Evolutionary conservation across 164 flowering plant species (phyloP).

Genomic region (Piper betle): DNA sequence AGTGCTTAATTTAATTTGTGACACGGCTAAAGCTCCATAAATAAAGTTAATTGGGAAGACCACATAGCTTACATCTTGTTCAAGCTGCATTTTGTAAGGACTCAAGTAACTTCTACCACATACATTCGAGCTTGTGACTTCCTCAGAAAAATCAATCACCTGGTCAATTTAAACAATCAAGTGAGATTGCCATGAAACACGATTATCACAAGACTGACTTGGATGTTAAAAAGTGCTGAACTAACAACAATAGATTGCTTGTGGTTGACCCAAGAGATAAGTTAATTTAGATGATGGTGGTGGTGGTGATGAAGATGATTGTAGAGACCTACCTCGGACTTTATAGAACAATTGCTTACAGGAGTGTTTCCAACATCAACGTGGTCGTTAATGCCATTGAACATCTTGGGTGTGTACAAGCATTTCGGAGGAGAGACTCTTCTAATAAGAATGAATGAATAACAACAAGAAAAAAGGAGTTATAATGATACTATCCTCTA

Average conservation of each 20-base stretch:
- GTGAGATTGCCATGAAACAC: neutral
- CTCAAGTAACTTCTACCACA: conserved; percentile 11
- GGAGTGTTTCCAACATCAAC: neutral
- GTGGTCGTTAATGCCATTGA: conserved; percentile 1
- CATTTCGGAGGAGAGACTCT: conserved; percentile 5
- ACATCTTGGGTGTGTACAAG: conserved; percentile 4
- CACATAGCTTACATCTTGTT: conserved; percentile 46
- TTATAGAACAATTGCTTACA: conserved; percentile 4
- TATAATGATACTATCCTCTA: no score
- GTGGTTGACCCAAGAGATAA: no score
- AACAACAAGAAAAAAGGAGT: neutral
- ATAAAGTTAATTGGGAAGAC: neutral
- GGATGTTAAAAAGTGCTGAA: neutral
- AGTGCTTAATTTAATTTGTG: neutral
- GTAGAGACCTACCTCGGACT: conserved; percentile 11
- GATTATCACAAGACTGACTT: neutral
- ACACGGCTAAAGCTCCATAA: neutral
- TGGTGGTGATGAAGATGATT: no score
- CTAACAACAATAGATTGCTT: neutral
- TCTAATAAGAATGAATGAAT: conserved; percentile 1
- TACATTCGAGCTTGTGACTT: conserved; percentile 14
- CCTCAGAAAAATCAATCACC: conserved; percentile 16
- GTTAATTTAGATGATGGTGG: no score
- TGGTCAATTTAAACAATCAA: conserved; percentile 1
- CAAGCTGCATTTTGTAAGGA: conserved; percentile 46